Base-by-base conservation (phyloP, 1,284 basidiomycete genomes). In the Rhizopogon parksii region DNA sequence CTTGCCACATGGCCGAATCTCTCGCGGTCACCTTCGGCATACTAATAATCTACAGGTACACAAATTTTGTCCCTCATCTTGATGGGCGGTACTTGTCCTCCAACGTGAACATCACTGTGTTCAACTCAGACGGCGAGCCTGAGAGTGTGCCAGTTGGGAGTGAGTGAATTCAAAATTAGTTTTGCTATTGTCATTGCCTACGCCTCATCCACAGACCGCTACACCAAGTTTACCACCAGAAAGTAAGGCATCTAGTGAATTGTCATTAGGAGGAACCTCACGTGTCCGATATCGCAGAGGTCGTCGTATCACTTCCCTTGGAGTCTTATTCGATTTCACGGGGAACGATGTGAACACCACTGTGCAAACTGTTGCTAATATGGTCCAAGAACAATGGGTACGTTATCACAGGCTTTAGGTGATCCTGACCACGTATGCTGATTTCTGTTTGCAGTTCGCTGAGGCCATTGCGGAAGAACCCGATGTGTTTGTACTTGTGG, bases 71-170 rank as follows among this genome's bases (percentile, higher is more conserved):
- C 4, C 88, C 88, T 2, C 71, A 78, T 49, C 75, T 85, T 68
- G 74, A 78, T 1, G 88, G 88, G 9, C 79, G 87, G 40, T 92
- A 91, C 62, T 71, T 95, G 39, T 83, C 89, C 0, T 89, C 85
- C 3, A 94, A 93, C 61, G 88, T 81, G 42, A 91, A 93, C 67
- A 91, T 94, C 60, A 92, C 88, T 0, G 61, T 89, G 7, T 57
- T 72, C 7, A 75, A 80, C 58, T 68, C 76, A 40, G 61, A 78
- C 27, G 77, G 75, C 24, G 71, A 78, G 15, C 57, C 58, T 2
- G 69, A 76, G 53, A 80, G 68, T 57, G 75, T 81, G 0, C 85
- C 85, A 0, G 76, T 89, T 47, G 86, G 87, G 46, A 78, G 81
- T 74, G 62, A 59, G 71, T 68, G 12, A 14, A 32, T 24, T 50